Evolutionary conservation across 2,329 filamentous ascomycete genomes (phyloP).

Genomic region (Phyllachora maydis): DNA sequence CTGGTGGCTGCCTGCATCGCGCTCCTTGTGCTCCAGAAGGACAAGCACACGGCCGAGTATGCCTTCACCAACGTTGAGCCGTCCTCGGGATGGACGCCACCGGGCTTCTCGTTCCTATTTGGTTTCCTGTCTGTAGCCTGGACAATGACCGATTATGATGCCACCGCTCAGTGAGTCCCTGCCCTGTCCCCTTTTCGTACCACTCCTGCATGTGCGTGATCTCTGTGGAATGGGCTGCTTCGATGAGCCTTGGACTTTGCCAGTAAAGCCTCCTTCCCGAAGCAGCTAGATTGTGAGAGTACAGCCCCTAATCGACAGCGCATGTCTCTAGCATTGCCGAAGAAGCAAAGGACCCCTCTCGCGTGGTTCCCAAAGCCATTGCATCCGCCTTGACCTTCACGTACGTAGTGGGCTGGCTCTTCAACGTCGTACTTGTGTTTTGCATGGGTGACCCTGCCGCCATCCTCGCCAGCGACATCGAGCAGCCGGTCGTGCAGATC

Average conservation of each 20-base stretch:
- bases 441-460: constrained; percentile 28
- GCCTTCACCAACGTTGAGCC: constrained; percentile 29
- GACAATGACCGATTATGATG: constrained; percentile 24
- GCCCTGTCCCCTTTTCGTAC: not conserved
- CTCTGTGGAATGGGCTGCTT: no score
- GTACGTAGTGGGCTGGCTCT: constrained; percentile 31
- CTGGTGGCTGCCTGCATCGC: constrained; percentile 26
- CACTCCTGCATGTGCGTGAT: no score
- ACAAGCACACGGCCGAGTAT: constrained; percentile 27
- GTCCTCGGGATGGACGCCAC: constrained; percentile 25
- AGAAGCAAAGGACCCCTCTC: constrained; percentile 15
- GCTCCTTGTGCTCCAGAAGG: constrained; percentile 22
- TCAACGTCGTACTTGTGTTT: constrained; percentile 36
- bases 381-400: constrained; percentile 32
- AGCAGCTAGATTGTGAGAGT: no score
- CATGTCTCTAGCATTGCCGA: constrained; percentile 21
- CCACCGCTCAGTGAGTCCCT: constrained; percentile 9
- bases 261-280: no score
- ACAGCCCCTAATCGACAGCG: no score
- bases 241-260: no score
- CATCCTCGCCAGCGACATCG: constrained; percentile 21
- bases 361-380: constrained; percentile 27
- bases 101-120: constrained; percentile 30
- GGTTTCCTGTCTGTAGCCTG: constrained; percentile 33
- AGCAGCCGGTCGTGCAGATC: constrained; percentile 32